phyloP scores from a whole-genome alignment of 2,329 filamentous ascomycete species.

The Thyridium curvatum region DNA sequence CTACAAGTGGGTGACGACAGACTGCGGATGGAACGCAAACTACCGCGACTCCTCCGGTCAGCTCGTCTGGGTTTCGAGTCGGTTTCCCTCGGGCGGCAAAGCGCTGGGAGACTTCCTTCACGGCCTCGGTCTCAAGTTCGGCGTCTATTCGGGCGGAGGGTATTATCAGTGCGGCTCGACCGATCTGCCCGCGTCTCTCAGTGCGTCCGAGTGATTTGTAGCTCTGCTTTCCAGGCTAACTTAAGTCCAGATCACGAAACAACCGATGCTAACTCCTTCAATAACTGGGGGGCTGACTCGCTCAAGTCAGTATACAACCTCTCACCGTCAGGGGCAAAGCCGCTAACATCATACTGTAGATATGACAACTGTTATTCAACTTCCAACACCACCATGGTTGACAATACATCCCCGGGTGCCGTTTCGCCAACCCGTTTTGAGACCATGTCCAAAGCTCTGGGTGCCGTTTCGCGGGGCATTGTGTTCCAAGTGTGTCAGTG shows the following conservation, averaged over 20 bases:
- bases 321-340: neutral
- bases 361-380: constrained; percentile 45
- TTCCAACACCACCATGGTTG: constrained; percentile 33
- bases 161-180: constrained; percentile 36
- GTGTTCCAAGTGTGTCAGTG: constrained; percentile 47
- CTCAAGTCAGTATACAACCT: constrained; percentile 36
- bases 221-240: neutral
- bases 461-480: constrained; percentile 30
- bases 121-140: constrained; percentile 40
- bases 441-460: constrained; percentile 37
- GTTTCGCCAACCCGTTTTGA: constrained; percentile 34
- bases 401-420: constrained; percentile 28
- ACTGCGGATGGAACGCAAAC: constrained; percentile 49
- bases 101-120: constrained; percentile 44
- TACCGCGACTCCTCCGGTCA: constrained; percentile 33
- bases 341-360: constrained; percentile 5
- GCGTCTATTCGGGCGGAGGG: constrained; percentile 46
- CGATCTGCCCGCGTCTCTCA: constrained; percentile 35
- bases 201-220: constrained; percentile 14
- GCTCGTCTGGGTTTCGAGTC: constrained; percentile 40
- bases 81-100: constrained; percentile 44
- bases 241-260: constrained; percentile 27
- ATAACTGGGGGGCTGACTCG: constrained; percentile 37
- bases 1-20: constrained; percentile 49
- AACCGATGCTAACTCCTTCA: constrained; percentile 32